Base-by-base conservation (phyloP, 768 basidiomycete species). In the Lactifluus pinguis region DNA sequence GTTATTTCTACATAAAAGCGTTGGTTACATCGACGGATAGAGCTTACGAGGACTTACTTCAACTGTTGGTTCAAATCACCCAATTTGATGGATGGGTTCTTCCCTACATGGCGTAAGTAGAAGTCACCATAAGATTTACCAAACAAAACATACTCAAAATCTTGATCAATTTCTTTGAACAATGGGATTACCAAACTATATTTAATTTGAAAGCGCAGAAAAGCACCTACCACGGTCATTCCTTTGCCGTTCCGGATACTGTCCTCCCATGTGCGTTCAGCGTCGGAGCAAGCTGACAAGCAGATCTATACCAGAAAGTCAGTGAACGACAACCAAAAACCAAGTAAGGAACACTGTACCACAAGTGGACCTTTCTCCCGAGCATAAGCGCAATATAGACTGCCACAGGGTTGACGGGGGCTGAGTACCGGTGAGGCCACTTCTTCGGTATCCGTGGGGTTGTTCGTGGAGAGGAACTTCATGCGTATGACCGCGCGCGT, bases 181-280 rank as follows among this genome's bases (percentile, higher is more conserved):
- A 11, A 3, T n/a, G n/a, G 14, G 21, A 15, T 55, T 10, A 57
- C 14, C 3, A 25, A 1, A 8, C 3, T 49, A 13, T 6, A 29
- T 17, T 19, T 15, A 5, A 32, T n/a, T 50, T 21, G 13, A n/a
- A 30, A 25, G 51, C 21, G 25, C 17, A 9, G 15, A n/a, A 29
- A n/a, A 49, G 19, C 10, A 56, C 64, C 17, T 41, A 65, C 64
- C 4, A 30, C 8, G 13, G 64, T 65, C 64, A 65, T 63, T 8
- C 57, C 57, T 13, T 34, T 52, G 8, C 61, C 64, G 38, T 44
- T 55, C n/a, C 29, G 44, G 34, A 48, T 39, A 6, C 45, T 50
- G 34, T 63, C 57, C 32, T 65, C 64, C 57, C 53, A 65, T 9
- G 53, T 44, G 2, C 21, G 10, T 36, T 65, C 52, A 11, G 53